Conservation (phyloP, 371 early-diverging fungal species). For the Haplosporangium sp. region DNA sequence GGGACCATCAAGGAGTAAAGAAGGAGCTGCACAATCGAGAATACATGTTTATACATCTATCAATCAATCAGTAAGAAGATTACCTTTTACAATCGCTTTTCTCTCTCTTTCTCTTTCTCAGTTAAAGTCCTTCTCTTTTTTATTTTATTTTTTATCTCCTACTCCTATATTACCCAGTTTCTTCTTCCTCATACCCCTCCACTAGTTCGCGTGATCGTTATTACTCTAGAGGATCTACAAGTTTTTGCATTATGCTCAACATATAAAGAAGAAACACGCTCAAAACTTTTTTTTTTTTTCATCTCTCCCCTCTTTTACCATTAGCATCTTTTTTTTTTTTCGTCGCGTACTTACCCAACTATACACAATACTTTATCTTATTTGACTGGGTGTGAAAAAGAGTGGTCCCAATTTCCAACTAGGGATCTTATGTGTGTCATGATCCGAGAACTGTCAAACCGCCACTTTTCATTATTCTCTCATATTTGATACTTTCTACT, state of each 20-base stretch:
- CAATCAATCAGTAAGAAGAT: too few species aligned
- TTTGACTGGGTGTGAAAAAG: too few species aligned
- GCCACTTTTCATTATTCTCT: not conserved
- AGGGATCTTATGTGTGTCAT: not conserved
- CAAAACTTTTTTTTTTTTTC: not conserved
- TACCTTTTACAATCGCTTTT: too few species aligned
- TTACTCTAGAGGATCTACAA: too few species aligned
- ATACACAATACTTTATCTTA: too few species aligned
- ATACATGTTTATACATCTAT: not conserved
- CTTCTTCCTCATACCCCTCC: not conserved
- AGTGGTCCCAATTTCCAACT: too few species aligned
- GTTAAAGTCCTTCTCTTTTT: too few species aligned
- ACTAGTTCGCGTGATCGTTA: not conserved
- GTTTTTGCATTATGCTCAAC: too few species aligned
- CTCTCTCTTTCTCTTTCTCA: not conserved
- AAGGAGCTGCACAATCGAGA: not conserved
- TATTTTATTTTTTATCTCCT: too few species aligned
- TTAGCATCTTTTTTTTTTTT: not conserved
- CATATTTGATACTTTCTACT: not conserved
- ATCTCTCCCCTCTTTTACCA: not conserved
- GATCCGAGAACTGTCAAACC: not conserved
- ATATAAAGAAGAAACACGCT: not conserved
- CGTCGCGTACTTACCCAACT: too few species aligned
- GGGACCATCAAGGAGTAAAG: not conserved
- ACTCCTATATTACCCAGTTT: too few species aligned